Conservation (phyloP, 371 early-diverging fungal species). For the Mucor piriformis region DNA sequence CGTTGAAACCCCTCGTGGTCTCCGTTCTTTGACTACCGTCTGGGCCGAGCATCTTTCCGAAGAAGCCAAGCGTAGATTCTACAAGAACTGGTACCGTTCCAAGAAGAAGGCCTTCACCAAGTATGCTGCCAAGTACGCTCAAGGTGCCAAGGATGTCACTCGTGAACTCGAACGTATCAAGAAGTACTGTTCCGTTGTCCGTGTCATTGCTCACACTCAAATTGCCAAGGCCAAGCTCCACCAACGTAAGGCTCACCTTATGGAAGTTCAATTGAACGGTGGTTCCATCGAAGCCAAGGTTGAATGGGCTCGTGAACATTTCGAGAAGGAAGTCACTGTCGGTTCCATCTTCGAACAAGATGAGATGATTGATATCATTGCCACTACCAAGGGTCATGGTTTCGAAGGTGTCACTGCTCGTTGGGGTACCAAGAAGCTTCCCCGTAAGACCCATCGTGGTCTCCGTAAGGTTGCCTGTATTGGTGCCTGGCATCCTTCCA, state of each 20-base stretch:
- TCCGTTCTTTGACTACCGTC: conserved; percentile 97
- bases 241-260: conserved; percentile 99
- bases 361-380: conserved; percentile 99
- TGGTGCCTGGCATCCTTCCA: conserved; percentile 99
- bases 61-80: conserved; percentile 98
- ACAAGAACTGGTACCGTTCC: conserved; percentile 99
- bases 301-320: conserved; percentile 95
- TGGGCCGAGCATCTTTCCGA: conserved; percentile 99
- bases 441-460: conserved; percentile 99
- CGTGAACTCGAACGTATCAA: conserved; percentile 97
- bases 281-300: conserved; percentile 98
- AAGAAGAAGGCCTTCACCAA: conserved; percentile 99
- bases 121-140: conserved; percentile 96
- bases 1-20: conserved; percentile 98
- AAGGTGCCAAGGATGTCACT: conserved; percentile 86
- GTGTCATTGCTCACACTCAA: conserved; percentile 99
- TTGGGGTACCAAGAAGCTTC: conserved; percentile 99
- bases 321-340: conserved; percentile 96
- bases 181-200: conserved; percentile 98
- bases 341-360: conserved; percentile 94
- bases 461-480: conserved; percentile 99
- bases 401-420: conserved; percentile 99
- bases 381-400: conserved; percentile 99
- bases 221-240: conserved; percentile 92
- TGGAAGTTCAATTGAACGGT: conserved; percentile 99